Percentiles rank a stretch among this genome's conserved stretches.
These are phyloP conservation scores for Butyriboletus loyo DNA, from an alignment of 768 basidiomycete genomes.

Conservation along the genomic window DNA sequence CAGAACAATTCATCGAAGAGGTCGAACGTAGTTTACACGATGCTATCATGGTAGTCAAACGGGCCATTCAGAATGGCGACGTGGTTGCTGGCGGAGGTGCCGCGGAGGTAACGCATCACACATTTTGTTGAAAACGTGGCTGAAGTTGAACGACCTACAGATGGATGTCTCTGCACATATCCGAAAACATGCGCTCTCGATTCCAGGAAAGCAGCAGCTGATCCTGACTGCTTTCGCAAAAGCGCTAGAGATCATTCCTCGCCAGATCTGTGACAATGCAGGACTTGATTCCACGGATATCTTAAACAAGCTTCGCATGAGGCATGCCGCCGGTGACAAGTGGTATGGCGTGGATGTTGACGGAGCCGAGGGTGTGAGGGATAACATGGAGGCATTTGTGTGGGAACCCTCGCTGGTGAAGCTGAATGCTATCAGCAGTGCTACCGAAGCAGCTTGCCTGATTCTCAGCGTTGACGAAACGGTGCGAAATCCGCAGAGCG, in stretches of 20 bases:
- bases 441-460: constrained; percentile 93
- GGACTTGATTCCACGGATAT: constrained; percentile 97
- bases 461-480: constrained; percentile 98
- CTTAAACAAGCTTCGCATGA: constrained; percentile 95
- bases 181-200: constrained; percentile 84
- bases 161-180: constrained; percentile 98
- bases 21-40: constrained; percentile 97
- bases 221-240: constrained; percentile 96
- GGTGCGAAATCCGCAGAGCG: constrained; percentile 91
- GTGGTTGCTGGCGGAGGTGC: constrained; percentile 98
- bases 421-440: constrained; percentile 91
- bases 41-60: constrained; percentile 99
- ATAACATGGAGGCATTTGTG: constrained; percentile 97
- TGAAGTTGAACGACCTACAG: constrained; percentile 39
- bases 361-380: constrained; percentile 78
- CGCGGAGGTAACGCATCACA: constrained; percentile 64
- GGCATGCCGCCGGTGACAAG: constrained; percentile 81
- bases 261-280: constrained; percentile 98
- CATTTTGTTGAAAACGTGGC: background rate
- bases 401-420: constrained; percentile 98
- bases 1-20: constrained; percentile 98
- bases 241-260: constrained; percentile 94
- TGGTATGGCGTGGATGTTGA: constrained; percentile 98
- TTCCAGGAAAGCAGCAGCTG: constrained; percentile 93
- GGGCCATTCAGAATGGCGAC: constrained; percentile 92